These are phyloP conservation scores for Carex cristatella DNA, from an alignment of 176 grass and related monocot genomes.

Conservation along the genomic window DNA sequence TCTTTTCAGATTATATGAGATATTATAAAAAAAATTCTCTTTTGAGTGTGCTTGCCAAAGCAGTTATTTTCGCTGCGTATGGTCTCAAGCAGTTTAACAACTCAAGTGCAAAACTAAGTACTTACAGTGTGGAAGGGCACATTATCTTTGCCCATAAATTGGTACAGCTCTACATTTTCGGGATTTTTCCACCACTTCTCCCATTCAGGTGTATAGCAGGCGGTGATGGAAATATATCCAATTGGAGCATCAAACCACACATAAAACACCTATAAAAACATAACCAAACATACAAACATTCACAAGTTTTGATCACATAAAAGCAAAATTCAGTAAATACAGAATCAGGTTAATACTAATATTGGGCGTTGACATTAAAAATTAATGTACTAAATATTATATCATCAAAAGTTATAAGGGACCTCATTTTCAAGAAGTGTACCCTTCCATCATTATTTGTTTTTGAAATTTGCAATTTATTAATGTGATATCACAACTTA, in stretches of 20 bases:
- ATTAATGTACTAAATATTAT: neutral
- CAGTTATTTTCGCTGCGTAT: neutral
- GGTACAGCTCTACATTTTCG: constrained; percentile 85
- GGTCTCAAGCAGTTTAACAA: neutral
- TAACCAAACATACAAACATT: constrained; percentile 2
- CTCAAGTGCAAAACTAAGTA: neutral
- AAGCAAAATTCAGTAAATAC: constrained; percentile 20
- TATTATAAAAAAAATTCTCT: too few relatives aligned
- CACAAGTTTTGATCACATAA: neutral
- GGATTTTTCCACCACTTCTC: constrained; percentile 99
- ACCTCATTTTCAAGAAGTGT: constrained; percentile 6
- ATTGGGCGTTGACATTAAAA: neutral
- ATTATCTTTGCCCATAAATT: constrained; percentile 99
- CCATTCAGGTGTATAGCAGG: constrained; percentile 86
- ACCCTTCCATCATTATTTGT: neutral
- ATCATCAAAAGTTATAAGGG: constrained; percentile 11
- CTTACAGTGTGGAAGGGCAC: constrained; percentile 97
- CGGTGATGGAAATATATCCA: constrained; percentile 90
- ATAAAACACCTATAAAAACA: constrained; percentile 76
- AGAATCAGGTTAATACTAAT: neutral
- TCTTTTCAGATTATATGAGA: too few relatives aligned
- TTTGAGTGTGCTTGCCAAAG: too few relatives aligned
- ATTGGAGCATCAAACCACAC: constrained; percentile 99
- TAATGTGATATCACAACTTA: neutral
- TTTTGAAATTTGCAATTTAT: neutral